These are phyloP conservation scores for Heracleum sosnowskyi DNA, from an alignment of 129 eudicot species.

Conservation along the genomic window DNA sequence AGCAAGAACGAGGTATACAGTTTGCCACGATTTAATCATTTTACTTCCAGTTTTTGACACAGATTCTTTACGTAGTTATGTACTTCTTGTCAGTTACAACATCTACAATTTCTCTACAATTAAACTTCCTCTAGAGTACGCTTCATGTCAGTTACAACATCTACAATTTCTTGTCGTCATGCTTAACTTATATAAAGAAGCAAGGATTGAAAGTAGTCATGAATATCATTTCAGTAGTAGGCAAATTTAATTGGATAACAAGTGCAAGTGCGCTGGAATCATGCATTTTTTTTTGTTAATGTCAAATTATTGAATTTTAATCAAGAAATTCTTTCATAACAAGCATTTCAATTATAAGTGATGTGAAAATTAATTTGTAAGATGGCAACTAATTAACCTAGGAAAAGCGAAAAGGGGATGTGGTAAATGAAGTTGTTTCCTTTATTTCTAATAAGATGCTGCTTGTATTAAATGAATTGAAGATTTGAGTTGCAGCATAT, in stretches of 20 bases:
- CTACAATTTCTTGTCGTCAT: not conserved
- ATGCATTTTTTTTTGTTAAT: not conserved
- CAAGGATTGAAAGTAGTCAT: not conserved
- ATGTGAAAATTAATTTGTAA: not conserved
- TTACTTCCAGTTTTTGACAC: not conserved
- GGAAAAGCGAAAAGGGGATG: not conserved
- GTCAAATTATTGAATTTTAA: not conserved
- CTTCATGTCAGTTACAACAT: not conserved
- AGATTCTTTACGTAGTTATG: not conserved
- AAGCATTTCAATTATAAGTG: not conserved
- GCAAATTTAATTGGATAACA: not conserved
- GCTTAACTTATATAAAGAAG: not conserved
- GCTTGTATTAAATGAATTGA: not conserved
- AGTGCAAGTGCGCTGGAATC: not conserved
- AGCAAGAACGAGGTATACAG: not conserved
- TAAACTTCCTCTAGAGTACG: no score
- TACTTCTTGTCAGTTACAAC: not conserved
- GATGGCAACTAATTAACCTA: not conserved
- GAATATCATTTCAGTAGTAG: not conserved
- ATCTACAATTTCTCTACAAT: not conserved
- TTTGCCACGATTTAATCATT: not conserved
- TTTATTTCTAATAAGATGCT: not conserved
- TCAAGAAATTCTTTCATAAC: not conserved
- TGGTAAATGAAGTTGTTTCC: not conserved
- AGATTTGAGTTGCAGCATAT: not conserved